Conservation (phyloP, 2,329 filamentous ascomycete species). For the Ophiostoma sp. region DNA sequence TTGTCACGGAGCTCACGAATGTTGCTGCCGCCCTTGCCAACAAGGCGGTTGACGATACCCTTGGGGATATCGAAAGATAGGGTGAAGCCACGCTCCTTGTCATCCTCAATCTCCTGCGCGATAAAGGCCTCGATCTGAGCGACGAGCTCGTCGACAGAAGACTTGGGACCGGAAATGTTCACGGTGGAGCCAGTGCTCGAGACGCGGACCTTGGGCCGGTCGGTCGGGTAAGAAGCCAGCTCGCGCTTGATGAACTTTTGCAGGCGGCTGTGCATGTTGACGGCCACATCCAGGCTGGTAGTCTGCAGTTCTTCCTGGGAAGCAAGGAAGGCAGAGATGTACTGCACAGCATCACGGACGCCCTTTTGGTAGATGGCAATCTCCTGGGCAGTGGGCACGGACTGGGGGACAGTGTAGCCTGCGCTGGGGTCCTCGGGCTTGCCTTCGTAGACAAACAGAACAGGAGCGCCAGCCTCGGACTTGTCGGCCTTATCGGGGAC, state of each 20-base stretch:
- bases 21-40: slow-evolving; percentile 62
- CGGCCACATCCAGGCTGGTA: slow-evolving; percentile 52
- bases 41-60: slow-evolving; percentile 83
- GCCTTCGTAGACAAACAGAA: slow-evolving; percentile 72
- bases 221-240: slow-evolving; percentile 51
- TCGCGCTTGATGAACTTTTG: slow-evolving; percentile 60
- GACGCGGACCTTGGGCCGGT: slow-evolving; percentile 57
- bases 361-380: slow-evolving; percentile 50
- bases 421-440: slow-evolving; percentile 39
- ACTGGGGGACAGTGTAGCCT: slow-evolving; percentile 49
- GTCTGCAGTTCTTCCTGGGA: slow-evolving; percentile 53
- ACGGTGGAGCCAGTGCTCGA: slow-evolving; percentile 56
- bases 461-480: slow-evolving; percentile 52
- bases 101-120: slow-evolving; percentile 82
- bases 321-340: slow-evolving; percentile 54
- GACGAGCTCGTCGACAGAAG: slow-evolving; percentile 65
- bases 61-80: slow-evolving; percentile 88
- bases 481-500: slow-evolving; percentile 60
- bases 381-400: slow-evolving; percentile 48
- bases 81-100: slow-evolving; percentile 86
- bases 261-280: slow-evolving; percentile 59
- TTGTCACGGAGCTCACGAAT: slow-evolving; percentile 61
- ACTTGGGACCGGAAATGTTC: slow-evolving; percentile 70
- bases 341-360: slow-evolving; percentile 49
- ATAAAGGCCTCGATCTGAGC: slow-evolving; percentile 73